Conservation (phyloP, 345 rosid species). For the Geranium brycei region DNA sequence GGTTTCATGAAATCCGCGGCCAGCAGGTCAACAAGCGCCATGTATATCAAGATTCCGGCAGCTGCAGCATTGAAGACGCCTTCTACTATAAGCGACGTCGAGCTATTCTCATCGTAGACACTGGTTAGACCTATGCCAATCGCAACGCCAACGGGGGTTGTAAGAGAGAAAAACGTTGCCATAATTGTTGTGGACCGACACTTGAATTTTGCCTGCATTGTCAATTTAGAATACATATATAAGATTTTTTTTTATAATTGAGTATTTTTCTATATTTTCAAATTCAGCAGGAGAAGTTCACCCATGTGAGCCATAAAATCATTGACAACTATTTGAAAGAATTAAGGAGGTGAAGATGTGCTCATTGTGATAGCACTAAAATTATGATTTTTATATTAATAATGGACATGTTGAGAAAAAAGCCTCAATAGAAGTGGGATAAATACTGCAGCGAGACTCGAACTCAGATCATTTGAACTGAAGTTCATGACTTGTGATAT, state of each 20-base stretch:
- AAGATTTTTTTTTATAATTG: slow-evolving; percentile 18
- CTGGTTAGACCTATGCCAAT: slow-evolving; percentile 46
- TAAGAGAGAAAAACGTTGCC: slow-evolving; percentile 63
- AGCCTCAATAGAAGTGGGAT: too few relatives aligned
- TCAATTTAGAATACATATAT: neutral
- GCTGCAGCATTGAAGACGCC: slow-evolving; percentile 57
- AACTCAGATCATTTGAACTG: too few relatives aligned
- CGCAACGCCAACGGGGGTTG: slow-evolving; percentile 49
- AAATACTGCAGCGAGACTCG: too few relatives aligned
- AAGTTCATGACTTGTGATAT: neutral
- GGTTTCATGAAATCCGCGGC: slow-evolving; percentile 61
- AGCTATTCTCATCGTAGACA: slow-evolving; percentile 30
- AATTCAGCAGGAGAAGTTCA: too few relatives aligned
- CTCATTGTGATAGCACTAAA: too few relatives aligned
- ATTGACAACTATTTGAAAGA: too few relatives aligned
- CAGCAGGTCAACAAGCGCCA: slow-evolving; percentile 77
- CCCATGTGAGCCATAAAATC: too few relatives aligned
- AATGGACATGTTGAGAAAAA: too few relatives aligned
- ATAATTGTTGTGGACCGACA: slow-evolving; percentile 34
- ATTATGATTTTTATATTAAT: too few relatives aligned
- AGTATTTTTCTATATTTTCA: neutral
- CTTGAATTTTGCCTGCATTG: slow-evolving; percentile 38
- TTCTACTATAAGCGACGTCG: slow-evolving; percentile 38
- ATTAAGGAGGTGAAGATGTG: too few relatives aligned
- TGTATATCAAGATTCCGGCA: slow-evolving; percentile 59